These are phyloP conservation scores for Venturia effusa DNA, from an alignment of 2,329 filamentous ascomycete genomes.

Conservation along the genomic window DNA sequence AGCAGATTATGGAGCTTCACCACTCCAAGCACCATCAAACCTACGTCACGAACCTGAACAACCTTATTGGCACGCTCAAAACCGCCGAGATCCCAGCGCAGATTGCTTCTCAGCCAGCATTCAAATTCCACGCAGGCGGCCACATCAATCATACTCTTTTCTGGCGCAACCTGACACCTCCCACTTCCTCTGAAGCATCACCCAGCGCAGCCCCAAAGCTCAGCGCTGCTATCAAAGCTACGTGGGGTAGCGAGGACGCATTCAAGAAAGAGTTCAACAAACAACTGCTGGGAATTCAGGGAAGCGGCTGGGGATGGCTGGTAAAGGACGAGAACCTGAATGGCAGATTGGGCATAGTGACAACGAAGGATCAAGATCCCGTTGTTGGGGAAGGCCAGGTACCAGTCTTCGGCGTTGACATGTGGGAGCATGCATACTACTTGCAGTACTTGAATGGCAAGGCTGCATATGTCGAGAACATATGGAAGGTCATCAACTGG, in stretches of 20 bases:
- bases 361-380: slow-evolving; percentile 80
- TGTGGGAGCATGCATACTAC: slow-evolving; percentile 94
- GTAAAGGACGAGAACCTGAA: slow-evolving; percentile 48
- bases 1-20: slow-evolving; percentile 72
- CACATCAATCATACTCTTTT: slow-evolving; percentile 92
- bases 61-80: slow-evolving; percentile 49
- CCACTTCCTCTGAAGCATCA: slow-evolving; percentile 46
- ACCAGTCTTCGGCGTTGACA: slow-evolving; percentile 71
- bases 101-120: slow-evolving; percentile 55
- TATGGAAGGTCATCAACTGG: slow-evolving; percentile 75
- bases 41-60: slow-evolving; percentile 68
- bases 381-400: slow-evolving; percentile 50
- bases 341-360: slow-evolving; percentile 53
- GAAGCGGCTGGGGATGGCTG: slow-evolving; percentile 83
- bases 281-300: slow-evolving; percentile 61
- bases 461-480: slow-evolving; percentile 62
- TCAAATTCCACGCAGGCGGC: slow-evolving; percentile 84
- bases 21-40: slow-evolving; percentile 70
- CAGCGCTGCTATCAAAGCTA: slow-evolving; percentile 47
- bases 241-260: slow-evolving; percentile 56
- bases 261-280: slow-evolving; percentile 58
- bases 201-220: slow-evolving; percentile 47
- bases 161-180: slow-evolving; percentile 71
- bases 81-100: slow-evolving; percentile 53
- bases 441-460: slow-evolving; percentile 72